Base-by-base conservation (phyloP, 306 rosid species). In the Cucurbita maxima region DNA sequence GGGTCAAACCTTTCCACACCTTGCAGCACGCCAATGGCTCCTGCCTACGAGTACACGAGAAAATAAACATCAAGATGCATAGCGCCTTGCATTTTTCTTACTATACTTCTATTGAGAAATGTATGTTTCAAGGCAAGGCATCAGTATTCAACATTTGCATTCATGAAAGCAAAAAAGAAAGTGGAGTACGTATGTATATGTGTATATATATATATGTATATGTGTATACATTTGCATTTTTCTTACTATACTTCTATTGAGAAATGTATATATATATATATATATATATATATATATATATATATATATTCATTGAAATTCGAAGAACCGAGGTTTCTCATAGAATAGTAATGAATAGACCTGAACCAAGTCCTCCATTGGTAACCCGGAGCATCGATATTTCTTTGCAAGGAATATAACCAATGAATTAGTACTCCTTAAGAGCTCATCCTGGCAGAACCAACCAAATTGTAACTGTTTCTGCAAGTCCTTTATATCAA, bases 1-100 rank as follows among this genome's bases (percentile, higher is more conserved):
- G 76, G 79, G 76, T 93, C 98, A 80, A 90, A 93, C 84, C 97
- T 84, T 76, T 86, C 97, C 5, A 96, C 97, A 71, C 98, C 98
- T 81, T 84, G 96, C 76, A 93, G 96, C 60, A 90, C 90, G 61
- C 95, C 96, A 55, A 83, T 19, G 56, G 78, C 81, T 85, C 98
- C 97, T 62, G 97, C 97, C 98, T 93, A 72, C 56, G 47, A 47
- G 34, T 76, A 58, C 44, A 10, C 11, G 72, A 43, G 44, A 70
- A 69, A 15, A 68, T 50, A 14, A 50, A 70, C 59, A 51, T 50
- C 59, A 70, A 70, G 44, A 70, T 16, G 41, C 58, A 70, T 25
- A 30, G n/a, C 15, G 44, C 9, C 55, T 22, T 68, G 41, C 56
- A 47, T 68, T 68, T 47, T 45, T 14, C 44, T 54, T 7, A 44